A percentile compares a stretch with the other conserved stretches of the same genome.
Conservation (phyloP, 768 basidiomycete genomes). For the Hypsizygus marmoreus region DNA sequence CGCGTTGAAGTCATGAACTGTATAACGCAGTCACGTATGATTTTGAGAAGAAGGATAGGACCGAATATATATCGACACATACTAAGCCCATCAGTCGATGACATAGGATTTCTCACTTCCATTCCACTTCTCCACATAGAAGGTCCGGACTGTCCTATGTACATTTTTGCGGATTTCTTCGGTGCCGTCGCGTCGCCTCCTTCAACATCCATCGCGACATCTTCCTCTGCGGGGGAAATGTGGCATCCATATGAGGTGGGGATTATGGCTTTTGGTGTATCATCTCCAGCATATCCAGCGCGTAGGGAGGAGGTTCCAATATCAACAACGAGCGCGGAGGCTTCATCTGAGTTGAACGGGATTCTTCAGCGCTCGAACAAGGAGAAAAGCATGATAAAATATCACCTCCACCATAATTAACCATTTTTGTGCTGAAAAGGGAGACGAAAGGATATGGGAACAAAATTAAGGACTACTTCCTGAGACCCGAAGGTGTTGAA, state of each 20-base stretch:
- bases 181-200: slow-evolving; percentile 32
- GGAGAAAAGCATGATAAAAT: slow-evolving; percentile 2
- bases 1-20: slow-evolving; percentile 74
- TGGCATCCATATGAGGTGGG: slow-evolving; percentile 88
- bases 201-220: slow-evolving; percentile 55
- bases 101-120: slow-evolving; percentile 84
- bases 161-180: slow-evolving; percentile 59
- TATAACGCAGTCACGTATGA: no score
- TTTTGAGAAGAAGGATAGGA: not conserved
- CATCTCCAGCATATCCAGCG: slow-evolving; percentile 97
- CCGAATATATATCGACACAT: slow-evolving; percentile 28
- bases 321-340: slow-evolving; percentile 95
- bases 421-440: no score
- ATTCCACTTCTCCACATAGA: slow-evolving; percentile 89
- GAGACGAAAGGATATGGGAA: no score
- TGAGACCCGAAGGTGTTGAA: slow-evolving; percentile 5
- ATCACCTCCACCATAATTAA: slow-evolving; percentile 87
- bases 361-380: slow-evolving; percentile 4
- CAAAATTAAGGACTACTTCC: no score
- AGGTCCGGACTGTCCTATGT: slow-evolving; percentile 86
- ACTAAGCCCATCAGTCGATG: slow-evolving; percentile 87
- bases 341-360: slow-evolving; percentile 72
- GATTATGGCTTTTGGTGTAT: slow-evolving; percentile 89
- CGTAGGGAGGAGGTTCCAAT: slow-evolving; percentile 88
- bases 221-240: slow-evolving; percentile 42